Conservation (phyloP, 164 flowering plant species). For the Pachysandra terminalis region DNA sequence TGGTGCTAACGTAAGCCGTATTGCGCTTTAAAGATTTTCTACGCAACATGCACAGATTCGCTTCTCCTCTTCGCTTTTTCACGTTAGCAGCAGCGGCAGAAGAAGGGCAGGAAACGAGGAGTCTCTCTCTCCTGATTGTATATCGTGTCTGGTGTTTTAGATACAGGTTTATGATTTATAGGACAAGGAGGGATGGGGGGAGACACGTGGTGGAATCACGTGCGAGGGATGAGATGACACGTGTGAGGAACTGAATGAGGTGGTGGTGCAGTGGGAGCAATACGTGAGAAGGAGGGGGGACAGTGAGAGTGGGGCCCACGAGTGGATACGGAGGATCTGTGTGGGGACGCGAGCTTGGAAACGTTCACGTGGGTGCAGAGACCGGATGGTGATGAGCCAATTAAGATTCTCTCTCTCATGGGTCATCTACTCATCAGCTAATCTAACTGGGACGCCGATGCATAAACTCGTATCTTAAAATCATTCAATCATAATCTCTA, state of each 20-base stretch:
- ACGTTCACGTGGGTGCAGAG: conserved; percentile 54
- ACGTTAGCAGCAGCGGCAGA: not conserved
- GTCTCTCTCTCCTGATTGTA: not conserved
- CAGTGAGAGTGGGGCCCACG: conserved; percentile 21
- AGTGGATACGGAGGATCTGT: conserved; percentile 50
- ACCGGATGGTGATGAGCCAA: conserved; percentile 10
- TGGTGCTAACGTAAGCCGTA: conserved; percentile 54
- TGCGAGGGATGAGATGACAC: conserved; percentile 34
- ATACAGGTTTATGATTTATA: conserved; percentile 47
- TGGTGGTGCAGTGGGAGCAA: not conserved
- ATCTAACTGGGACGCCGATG: not conserved
- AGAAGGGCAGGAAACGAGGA: not conserved
- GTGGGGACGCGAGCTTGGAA: conserved; percentile 41
- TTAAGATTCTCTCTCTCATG: conserved; percentile 11
- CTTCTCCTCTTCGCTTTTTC: not conserved
- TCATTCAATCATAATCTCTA: too few relatives aligned
- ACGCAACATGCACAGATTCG: conserved; percentile 57
- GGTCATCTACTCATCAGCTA: not conserved
- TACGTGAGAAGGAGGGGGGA: not conserved
- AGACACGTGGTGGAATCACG: conserved; percentile 26
- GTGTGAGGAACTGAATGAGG: conserved; percentile 23
- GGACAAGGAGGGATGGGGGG: conserved; percentile 23
- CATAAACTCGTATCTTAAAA: not conserved
- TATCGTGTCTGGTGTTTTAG: conserved; percentile 40
- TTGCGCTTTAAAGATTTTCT: conserved; percentile 55